Evolutionary conservation across 305 asterid species (phyloP).

Genomic region (Andrographis paniculata): DNA sequence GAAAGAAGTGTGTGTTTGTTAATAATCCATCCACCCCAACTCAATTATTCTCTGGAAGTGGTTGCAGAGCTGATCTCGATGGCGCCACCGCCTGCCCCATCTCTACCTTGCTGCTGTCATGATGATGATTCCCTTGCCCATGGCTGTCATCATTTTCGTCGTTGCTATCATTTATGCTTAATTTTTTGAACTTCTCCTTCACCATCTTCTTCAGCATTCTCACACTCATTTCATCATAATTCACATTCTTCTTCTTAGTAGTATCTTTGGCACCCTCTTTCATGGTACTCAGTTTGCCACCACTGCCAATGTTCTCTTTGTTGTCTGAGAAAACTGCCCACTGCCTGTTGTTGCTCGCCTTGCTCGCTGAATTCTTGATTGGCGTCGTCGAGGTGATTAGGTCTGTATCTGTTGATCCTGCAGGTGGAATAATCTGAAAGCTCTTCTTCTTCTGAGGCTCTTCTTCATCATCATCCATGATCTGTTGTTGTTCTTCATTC

Average conservation of each 20-base stretch:
- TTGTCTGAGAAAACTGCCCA: slow-evolving; percentile 24
- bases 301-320: slow-evolving; percentile 43
- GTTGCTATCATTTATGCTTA: slow-evolving; percentile 2
- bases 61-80: slow-evolving; percentile 32
- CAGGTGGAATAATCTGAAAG: too few relatives aligned
- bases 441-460: neutral
- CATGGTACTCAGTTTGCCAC: slow-evolving; percentile 19
- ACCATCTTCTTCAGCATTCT: slow-evolving; percentile 41
- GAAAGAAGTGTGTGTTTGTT: too few relatives aligned
- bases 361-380: slow-evolving; percentile 23
- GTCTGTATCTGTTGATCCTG: neutral
- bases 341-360: slow-evolving; percentile 14
- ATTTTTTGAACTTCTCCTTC: slow-evolving; percentile 29
- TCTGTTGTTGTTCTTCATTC: neutral
- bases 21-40: too few relatives aligned
- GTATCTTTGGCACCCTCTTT: slow-evolving; percentile 17
- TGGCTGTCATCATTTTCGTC: slow-evolving; percentile 18
- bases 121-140: too few relatives aligned
- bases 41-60: slow-evolving; percentile 36
- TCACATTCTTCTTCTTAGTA: slow-evolving; percentile 8
- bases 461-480: neutral
- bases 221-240: slow-evolving; percentile 29
- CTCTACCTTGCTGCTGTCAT: neutral
- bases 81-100: slow-evolving; percentile 18
- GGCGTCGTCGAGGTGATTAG: slow-evolving; percentile 8